These are phyloP conservation scores for Magnaporthiopsis incrustans DNA, from an alignment of 2,329 filamentous ascomycete species.

Conservation along the genomic window DNA sequence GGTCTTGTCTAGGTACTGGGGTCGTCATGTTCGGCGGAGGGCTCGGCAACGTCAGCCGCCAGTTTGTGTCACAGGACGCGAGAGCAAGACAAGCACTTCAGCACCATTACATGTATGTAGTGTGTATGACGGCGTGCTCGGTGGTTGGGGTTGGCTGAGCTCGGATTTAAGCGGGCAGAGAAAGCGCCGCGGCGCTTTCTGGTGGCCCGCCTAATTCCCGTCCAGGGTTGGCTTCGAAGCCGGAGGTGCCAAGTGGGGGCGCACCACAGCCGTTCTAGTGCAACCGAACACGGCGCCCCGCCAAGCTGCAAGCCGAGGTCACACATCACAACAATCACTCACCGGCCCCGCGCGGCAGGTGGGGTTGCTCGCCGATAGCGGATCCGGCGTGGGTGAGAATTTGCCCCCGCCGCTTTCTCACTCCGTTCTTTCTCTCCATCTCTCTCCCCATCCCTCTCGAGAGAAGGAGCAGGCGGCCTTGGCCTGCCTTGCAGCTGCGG, in stretches of 20 bases:
- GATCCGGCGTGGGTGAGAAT: background rate
- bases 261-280: background rate
- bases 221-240: background rate
- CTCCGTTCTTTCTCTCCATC: too few relatives aligned
- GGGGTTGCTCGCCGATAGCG: background rate
- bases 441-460: too few relatives aligned
- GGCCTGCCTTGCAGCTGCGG: background rate
- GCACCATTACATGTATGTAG: too few relatives aligned
- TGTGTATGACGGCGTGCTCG: background rate
- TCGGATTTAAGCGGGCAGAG: background rate
- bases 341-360: background rate
- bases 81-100: background rate
- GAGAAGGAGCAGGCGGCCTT: too few relatives aligned
- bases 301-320: background rate
- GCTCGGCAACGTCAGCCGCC: background rate
- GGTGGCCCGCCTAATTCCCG: background rate
- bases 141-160: too few relatives aligned
- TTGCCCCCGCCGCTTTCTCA: too few relatives aligned
- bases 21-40: background rate
- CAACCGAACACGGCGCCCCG: background rate
- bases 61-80: background rate
- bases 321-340: background rate
- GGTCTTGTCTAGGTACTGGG: background rate
- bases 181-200: background rate
- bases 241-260: too few relatives aligned